Conservation (phyloP, 768 basidiomycete species). For the Mycena rebaudengoi region DNA sequence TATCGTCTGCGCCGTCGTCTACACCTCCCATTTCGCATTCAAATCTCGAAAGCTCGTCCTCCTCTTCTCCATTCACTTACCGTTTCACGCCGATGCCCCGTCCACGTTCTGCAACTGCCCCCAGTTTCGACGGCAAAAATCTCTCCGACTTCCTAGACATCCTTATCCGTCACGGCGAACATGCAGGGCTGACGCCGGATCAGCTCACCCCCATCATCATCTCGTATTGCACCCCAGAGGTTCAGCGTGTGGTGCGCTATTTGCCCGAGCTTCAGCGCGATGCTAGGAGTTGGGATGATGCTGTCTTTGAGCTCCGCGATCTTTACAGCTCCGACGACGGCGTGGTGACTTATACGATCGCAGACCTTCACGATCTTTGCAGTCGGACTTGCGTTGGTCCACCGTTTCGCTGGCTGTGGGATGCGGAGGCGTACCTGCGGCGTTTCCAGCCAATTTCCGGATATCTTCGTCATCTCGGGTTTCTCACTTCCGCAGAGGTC, state of each 20-base stretch:
- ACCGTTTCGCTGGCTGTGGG: background rate
- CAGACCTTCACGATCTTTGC: background rate
- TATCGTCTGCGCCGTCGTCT: background rate
- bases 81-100: background rate
- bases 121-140: background rate
- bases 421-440: background rate
- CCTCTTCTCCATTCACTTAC: background rate
- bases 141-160: background rate
- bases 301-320: background rate
- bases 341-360: background rate
- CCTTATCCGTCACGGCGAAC: background rate
- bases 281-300: background rate
- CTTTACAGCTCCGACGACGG: background rate
- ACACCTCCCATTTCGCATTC: background rate
- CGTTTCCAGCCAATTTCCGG: background rate
- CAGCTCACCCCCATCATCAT: background rate
- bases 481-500: background rate
- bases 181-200: background rate
- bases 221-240: background rate
- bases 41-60: background rate
- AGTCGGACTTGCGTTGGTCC: background rate
- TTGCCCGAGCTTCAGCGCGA: background rate
- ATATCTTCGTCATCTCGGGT: background rate
- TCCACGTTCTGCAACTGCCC: background rate
- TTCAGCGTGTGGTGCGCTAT: background rate